Evolutionary conservation across 2,329 filamentous ascomycete genomes (phyloP).

Genomic region (Trichoderma endophyticum): DNA sequence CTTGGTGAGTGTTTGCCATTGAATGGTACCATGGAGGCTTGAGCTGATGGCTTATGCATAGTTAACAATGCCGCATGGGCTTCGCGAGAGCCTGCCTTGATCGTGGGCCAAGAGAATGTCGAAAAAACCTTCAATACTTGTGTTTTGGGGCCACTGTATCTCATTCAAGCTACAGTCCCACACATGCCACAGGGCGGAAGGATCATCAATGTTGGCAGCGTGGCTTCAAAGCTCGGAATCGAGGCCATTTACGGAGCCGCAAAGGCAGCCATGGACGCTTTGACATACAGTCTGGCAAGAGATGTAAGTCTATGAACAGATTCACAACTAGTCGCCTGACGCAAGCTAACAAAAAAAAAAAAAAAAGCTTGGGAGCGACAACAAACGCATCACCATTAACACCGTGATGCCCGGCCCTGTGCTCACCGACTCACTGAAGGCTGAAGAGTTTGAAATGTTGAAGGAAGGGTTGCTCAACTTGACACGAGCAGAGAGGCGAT

Average conservation of each 20-base stretch:
- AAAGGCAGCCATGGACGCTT: conserved; percentile 34
- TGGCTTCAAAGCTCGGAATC: conserved; percentile 12
- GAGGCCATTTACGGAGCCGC: conserved; percentile 21
- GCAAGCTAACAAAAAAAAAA: no score
- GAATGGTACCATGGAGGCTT: no score
- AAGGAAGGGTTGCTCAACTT: conserved; percentile 23
- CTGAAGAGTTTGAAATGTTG: not conserved
- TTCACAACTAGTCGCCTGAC: fast-evolving
- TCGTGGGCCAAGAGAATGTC: not conserved
- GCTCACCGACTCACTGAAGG: conserved; percentile 30
- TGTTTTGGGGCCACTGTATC: not conserved
- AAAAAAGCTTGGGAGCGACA: conserved; percentile 18
- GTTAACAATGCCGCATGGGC: conserved; percentile 13
- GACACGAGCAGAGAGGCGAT: conserved; percentile 31
- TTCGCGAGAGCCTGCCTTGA: not conserved
- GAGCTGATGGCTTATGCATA: not conserved
- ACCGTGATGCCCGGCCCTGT: conserved; percentile 38
- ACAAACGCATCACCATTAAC: conserved; percentile 34
- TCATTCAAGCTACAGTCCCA: conserved; percentile 5
- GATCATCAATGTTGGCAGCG: conserved; percentile 8
- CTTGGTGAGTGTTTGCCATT: not conserved
- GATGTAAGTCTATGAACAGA: conserved; percentile 26
- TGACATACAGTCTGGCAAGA: conserved; percentile 32
- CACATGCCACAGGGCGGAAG: not conserved
- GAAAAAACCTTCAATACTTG: not conserved